Evolutionary conservation across 352 stramenopile species (phyloP).

Genomic region (Globisporangium parvum): DNA sequence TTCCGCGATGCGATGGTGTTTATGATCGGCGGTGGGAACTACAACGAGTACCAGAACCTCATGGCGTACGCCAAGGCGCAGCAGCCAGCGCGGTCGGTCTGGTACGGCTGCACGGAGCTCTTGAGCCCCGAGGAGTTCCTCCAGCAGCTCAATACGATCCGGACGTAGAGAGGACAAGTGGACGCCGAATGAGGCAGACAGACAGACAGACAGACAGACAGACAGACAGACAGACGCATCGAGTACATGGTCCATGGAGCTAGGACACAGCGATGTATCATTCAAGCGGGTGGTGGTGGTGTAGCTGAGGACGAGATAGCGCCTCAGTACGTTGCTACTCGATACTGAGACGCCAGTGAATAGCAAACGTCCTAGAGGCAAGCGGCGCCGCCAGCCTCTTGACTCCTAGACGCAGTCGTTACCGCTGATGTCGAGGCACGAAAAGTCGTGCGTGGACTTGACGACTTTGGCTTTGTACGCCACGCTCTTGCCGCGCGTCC

Average conservation of each 20-base stretch:
- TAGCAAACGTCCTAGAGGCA: not conserved
- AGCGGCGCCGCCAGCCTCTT: not conserved
- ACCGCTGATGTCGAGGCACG: constrained; percentile 63
- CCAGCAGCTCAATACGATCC: constrained; percentile 72
- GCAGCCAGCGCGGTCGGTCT: constrained; percentile 61
- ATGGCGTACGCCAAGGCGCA: constrained; percentile 74
- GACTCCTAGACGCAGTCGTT: constrained; percentile 50
- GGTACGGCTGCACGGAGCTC: constrained; percentile 88
- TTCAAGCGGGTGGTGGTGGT: too few species aligned
- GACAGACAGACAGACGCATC: too few species aligned
- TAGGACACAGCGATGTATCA: too few species aligned
- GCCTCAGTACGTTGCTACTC: too few species aligned
- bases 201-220: too few species aligned
- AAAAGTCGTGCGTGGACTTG: constrained; percentile 73
- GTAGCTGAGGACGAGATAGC: too few species aligned
- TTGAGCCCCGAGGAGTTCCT: constrained; percentile 88
- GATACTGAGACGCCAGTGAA: too few species aligned
- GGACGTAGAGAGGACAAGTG: constrained; percentile 22
- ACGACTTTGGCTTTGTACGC: constrained; percentile 78
- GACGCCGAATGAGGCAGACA: not conserved
- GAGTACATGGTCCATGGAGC: too few species aligned
- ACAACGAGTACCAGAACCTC: constrained; percentile 87
- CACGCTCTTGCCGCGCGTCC: constrained; percentile 57
- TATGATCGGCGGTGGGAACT: constrained; percentile 85
- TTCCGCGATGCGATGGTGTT: constrained; percentile 85